These are phyloP conservation scores for Apophysomyces ossiformis DNA, from an alignment of 371 early-diverging fungal genomes.

Conservation along the genomic window DNA sequence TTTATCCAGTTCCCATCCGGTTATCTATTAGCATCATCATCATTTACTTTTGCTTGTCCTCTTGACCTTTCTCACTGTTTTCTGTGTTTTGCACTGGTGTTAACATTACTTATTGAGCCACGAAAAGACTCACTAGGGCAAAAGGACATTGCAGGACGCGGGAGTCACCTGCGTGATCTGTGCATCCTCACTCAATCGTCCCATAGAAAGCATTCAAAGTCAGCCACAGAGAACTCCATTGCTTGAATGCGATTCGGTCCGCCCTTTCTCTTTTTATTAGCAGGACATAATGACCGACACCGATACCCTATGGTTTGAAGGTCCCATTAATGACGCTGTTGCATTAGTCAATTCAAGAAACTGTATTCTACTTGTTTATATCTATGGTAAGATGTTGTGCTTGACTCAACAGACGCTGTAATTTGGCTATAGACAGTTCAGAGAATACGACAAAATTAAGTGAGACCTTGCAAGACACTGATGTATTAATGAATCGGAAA, in stretches of 20 bases:
- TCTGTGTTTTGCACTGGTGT: too few relatives aligned
- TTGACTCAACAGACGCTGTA: not conserved
- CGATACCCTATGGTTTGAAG: conserved; percentile 28
- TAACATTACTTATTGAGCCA: too few relatives aligned
- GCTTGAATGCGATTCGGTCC: not conserved
- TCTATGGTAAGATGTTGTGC: conserved; percentile 21
- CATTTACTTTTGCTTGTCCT: too few relatives aligned
- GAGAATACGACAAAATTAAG: conserved; percentile 14
- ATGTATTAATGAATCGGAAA: not conserved
- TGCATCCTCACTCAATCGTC: too few relatives aligned
- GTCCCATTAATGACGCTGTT: conserved; percentile 30
- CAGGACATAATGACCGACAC: conserved; percentile 6
- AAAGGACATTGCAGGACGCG: too few relatives aligned
- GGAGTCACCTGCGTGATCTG: too few relatives aligned
- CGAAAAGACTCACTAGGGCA: too few relatives aligned
- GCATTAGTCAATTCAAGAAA: conserved; percentile 26
- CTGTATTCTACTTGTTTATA: conserved; percentile 27
- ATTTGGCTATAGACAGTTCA: conserved; percentile 15
- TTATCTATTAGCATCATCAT: too few relatives aligned
- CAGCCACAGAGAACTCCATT: not conserved
- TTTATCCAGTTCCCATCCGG: not conserved
- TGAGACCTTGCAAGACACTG: conserved; percentile 9
- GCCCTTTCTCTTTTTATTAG: not conserved
- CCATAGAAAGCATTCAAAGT: not conserved
- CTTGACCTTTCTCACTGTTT: too few relatives aligned